Conservation (phyloP, 2,329 filamentous ascomycete genomes). For the Paracamarosporium sp. region DNA sequence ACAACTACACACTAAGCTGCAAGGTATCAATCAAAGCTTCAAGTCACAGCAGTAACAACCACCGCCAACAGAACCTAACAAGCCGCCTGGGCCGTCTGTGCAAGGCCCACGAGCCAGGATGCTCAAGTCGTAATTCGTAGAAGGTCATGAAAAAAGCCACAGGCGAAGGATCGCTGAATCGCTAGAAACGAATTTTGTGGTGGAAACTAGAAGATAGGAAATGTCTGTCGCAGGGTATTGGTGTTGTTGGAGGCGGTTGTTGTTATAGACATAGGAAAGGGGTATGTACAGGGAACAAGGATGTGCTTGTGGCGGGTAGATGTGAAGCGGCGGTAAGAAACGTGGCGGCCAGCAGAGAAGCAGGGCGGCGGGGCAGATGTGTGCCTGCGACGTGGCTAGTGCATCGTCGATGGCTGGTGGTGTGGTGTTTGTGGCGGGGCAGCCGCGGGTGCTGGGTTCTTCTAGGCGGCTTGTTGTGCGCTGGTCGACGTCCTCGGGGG, state of each 20-base stretch:
- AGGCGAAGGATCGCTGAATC: background rate
- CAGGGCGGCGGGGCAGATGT: background rate
- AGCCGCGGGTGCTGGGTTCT: background rate
- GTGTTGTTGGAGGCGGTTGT: background rate
- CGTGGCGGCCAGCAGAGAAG: background rate
- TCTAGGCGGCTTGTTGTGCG: conserved; percentile 2
- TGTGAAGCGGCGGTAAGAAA: background rate
- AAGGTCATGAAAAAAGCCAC: conserved; percentile 2
- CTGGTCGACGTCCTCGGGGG: conserved; percentile 9
- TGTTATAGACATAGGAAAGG: conserved; percentile 9
- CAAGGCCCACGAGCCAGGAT: conserved; percentile 4
- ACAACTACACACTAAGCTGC: conserved; percentile 8
- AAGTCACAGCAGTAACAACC: too few species aligned
- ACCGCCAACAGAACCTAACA: background rate
- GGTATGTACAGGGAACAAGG: conserved; percentile 12
- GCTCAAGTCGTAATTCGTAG: conserved; percentile 10
- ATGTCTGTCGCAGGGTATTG: background rate
- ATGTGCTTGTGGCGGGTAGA: background rate
- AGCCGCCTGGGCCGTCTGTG: background rate
- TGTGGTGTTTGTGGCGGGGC: background rate
- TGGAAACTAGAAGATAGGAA: background rate
- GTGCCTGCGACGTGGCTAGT: background rate
- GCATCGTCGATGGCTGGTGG: background rate
- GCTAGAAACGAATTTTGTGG: background rate
- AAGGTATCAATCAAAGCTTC: background rate